phyloP scores from a whole-genome alignment of 805 yeast genomes.

The Kuraishia piskuri region DNA sequence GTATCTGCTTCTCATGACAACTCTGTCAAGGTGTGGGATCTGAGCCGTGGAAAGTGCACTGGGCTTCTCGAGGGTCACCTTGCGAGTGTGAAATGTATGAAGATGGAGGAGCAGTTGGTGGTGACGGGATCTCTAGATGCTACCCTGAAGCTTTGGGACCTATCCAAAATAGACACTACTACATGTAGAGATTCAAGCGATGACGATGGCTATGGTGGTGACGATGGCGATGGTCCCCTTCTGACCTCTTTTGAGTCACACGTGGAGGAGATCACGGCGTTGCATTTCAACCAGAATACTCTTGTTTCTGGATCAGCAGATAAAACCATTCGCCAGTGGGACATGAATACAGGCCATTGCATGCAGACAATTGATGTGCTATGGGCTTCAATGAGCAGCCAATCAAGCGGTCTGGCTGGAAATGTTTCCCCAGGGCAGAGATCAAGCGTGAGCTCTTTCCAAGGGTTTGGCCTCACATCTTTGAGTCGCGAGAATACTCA shows the following conservation, averaged over 20 bases:
- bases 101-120: constrained; percentile 40
- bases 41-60: constrained; percentile 41
- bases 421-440: neutral
- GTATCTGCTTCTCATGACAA: constrained; percentile 76
- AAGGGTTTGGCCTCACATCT: neutral
- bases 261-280: constrained; percentile 56
- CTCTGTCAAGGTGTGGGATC: constrained; percentile 78
- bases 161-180: constrained; percentile 16
- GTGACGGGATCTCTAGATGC: constrained; percentile 61
- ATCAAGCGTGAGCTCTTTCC: neutral
- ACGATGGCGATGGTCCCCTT: constrained; percentile 21
- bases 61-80: constrained; percentile 53
- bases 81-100: constrained; percentile 51
- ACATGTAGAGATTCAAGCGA: constrained; percentile 4
- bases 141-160: constrained; percentile 53
- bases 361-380: constrained; percentile 62
- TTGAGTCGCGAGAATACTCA: neutral
- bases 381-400: constrained; percentile 34
- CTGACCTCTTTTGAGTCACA: constrained; percentile 53
- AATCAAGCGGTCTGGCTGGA: neutral
- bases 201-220: constrained; percentile 10
- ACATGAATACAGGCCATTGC: constrained; percentile 54
- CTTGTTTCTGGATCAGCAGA: constrained; percentile 66
- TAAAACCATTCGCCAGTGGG: constrained; percentile 72
- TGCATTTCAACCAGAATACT: constrained; percentile 43